Conservation (phyloP, 2,329 filamentous ascomycete species). For the Beauveria sp. region DNA sequence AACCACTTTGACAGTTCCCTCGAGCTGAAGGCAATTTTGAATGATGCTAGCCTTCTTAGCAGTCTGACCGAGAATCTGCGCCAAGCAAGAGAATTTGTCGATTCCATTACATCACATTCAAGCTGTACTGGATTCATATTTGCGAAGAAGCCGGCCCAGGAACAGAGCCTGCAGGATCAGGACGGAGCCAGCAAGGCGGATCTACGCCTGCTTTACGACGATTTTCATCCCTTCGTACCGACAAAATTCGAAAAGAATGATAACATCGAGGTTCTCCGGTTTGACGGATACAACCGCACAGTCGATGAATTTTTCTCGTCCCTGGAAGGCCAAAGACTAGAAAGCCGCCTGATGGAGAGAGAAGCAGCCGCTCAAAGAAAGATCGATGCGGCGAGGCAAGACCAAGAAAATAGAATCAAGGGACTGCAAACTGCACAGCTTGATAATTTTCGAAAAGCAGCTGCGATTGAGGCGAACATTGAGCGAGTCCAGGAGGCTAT, state of each 20-base stretch:
- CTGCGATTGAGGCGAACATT: conserved; percentile 82
- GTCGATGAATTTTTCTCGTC: conserved; percentile 98
- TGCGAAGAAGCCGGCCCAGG: conserved; percentile 43
- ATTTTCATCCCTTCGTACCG: conserved; percentile 90
- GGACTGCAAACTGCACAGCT: conserved; percentile 75
- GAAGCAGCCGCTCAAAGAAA: conserved; percentile 77
- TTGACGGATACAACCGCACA: conserved; percentile 82
- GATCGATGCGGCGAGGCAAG: conserved; percentile 72
- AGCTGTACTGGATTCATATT: conserved; percentile 80
- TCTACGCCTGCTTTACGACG: conserved; percentile 65
- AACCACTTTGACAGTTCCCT: conserved; percentile 61
- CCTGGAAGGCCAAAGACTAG: conserved; percentile 85
- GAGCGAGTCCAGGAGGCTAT: conserved; percentile 89
- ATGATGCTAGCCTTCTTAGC: conserved; percentile 55
- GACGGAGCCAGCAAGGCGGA: conserved; percentile 24
- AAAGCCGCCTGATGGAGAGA: conserved; percentile 73
- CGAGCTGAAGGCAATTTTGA: conserved; percentile 62
- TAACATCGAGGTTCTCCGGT: conserved; percentile 61
- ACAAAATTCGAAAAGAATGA: conserved; percentile 66
- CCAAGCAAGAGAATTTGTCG: conserved; percentile 62
- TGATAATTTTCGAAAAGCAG: conserved; percentile 79
- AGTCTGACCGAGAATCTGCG: conserved; percentile 60
- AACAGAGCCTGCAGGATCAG: conserved; percentile 14
- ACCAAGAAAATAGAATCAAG: conserved; percentile 79
- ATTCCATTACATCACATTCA: conserved; percentile 58